Evolutionary conservation across 768 basidiomycete genomes (phyloP).

Genomic region (Fistulinella prunicolor): DNA sequence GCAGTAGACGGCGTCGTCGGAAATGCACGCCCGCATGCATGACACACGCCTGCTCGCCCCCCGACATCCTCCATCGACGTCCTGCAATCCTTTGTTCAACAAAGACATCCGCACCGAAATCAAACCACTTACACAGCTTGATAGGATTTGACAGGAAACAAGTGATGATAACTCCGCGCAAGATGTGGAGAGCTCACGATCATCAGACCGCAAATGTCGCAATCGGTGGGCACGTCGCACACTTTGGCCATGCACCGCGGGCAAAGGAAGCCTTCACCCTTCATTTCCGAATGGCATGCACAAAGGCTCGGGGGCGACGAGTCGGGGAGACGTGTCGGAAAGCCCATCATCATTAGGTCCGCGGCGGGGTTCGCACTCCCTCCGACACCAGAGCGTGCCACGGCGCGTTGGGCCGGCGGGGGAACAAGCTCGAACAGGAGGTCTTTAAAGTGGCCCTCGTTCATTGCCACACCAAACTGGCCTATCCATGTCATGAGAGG

Average conservation of each 20-base stretch:
- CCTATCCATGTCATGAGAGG: slow-evolving; percentile 40
- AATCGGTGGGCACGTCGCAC: slow-evolving; percentile 98
- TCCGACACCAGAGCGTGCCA: slow-evolving; percentile 45
- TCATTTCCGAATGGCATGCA: slow-evolving; percentile 90
- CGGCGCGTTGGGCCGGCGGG: slow-evolving; percentile 78
- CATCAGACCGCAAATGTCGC: slow-evolving; percentile 95
- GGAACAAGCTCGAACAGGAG: slow-evolving; percentile 93
- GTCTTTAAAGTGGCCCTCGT: slow-evolving; percentile 96
- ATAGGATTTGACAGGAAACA: slow-evolving; percentile 92
- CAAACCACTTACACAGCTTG: slow-evolving; percentile 64
- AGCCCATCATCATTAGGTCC: slow-evolving; percentile 99
- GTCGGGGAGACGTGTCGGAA: slow-evolving; percentile 88
- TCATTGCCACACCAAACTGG: slow-evolving; percentile 94
- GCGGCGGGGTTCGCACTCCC: slow-evolving; percentile 59
- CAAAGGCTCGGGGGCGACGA: slow-evolving; percentile 82
- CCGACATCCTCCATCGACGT: slow-evolving; percentile 38
- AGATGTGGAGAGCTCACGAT: slow-evolving; percentile 97
- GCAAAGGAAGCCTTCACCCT: slow-evolving; percentile 91
- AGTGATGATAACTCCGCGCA: slow-evolving; percentile 90
- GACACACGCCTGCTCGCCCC: slow-evolving; percentile 48
- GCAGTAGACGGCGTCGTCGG: slow-evolving; percentile 40
- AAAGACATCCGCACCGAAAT: neutral
- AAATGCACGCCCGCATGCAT: slow-evolving; percentile 78
- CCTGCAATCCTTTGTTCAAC: slow-evolving; percentile 27
- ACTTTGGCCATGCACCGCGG: slow-evolving; percentile 91